Conservation (phyloP, 371 early-diverging fungal genomes). For the Mucor circinelloides region DNA sequence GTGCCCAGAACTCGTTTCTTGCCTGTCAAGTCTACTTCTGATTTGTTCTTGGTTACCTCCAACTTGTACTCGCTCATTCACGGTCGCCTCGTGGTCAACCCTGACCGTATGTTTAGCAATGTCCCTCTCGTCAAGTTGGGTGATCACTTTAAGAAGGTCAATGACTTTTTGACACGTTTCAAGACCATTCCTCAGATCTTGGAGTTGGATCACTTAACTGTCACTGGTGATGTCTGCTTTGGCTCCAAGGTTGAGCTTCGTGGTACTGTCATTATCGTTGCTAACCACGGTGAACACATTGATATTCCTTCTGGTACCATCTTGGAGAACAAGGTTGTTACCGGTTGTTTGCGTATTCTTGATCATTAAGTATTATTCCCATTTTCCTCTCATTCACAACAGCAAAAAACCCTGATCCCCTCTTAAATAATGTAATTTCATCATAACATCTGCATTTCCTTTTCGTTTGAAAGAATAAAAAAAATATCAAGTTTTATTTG, state of each 20-base stretch:
- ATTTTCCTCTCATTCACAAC: background rate
- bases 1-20: conserved; percentile 98
- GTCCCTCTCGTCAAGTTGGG: conserved; percentile 97
- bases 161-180: conserved; percentile 75
- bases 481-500: background rate
- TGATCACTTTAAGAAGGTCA: conserved; percentile 97
- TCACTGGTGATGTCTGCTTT: conserved; percentile 98
- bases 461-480: conserved; percentile 3
- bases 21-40: conserved; percentile 99
- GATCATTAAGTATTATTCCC: conserved; percentile 59
- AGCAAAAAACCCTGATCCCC: background rate
- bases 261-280: conserved; percentile 99
- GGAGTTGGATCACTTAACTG: conserved; percentile 98
- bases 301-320: conserved; percentile 99
- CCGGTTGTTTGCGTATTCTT: conserved; percentile 93
- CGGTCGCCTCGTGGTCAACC: conserved; percentile 92
- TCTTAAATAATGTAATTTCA: background rate
- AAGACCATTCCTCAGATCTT: conserved; percentile 95
- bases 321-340: conserved; percentile 98
- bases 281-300: conserved; percentile 94
- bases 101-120: conserved; percentile 91
- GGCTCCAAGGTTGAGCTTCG: conserved; percentile 92
- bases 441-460: background rate
- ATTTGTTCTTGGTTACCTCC: conserved; percentile 96
- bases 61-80: conserved; percentile 94